phyloP scores from a whole-genome alignment of 768 basidiomycete genomes.

The Suillus lakei region DNA sequence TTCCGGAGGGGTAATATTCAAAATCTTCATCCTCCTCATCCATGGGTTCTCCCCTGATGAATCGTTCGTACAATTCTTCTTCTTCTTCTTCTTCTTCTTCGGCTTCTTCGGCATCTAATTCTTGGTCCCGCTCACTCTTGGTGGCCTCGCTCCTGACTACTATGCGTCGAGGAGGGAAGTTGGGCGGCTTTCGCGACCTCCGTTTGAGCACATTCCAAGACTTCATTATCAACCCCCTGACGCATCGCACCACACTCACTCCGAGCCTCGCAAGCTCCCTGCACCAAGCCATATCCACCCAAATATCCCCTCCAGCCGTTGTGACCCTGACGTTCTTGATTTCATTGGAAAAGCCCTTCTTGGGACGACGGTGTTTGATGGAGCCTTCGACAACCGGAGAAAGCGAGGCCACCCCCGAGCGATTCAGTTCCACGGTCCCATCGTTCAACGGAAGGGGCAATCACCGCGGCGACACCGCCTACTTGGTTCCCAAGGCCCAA shows the following conservation, averaged over 20 bases:
- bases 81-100: conserved; percentile 45
- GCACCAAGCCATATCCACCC: conserved; percentile 46
- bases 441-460: conserved; percentile 20
- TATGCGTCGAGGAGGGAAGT: neutral
- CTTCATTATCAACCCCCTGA: conserved; percentile 24
- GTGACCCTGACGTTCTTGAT: conserved; percentile 46
- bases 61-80: conserved; percentile 54
- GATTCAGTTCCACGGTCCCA: conserved; percentile 44
- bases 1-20: conserved; percentile 18
- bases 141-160: conserved; percentile 8
- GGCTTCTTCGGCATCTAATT: conserved; percentile 21
- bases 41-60: conserved; percentile 62
- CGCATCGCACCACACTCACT: conserved; percentile 32
- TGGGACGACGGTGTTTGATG: conserved; percentile 26
- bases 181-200: conserved; percentile 16
- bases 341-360: conserved; percentile 54
- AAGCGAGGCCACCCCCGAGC: conserved; percentile 46
- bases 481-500: conserved; percentile 79
- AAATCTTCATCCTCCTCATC: conserved; percentile 51
- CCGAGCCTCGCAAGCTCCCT: conserved; percentile 42
- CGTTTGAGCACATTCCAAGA: conserved; percentile 23
- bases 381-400: conserved; percentile 32
- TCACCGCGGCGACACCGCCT: conserved; percentile 47
- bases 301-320: conserved; percentile 42
- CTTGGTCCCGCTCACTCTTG: conserved; percentile 5